Evolutionary conservation across 73 alveolate species (phyloP).

Genomic region (Urostyla sp.): DNA sequence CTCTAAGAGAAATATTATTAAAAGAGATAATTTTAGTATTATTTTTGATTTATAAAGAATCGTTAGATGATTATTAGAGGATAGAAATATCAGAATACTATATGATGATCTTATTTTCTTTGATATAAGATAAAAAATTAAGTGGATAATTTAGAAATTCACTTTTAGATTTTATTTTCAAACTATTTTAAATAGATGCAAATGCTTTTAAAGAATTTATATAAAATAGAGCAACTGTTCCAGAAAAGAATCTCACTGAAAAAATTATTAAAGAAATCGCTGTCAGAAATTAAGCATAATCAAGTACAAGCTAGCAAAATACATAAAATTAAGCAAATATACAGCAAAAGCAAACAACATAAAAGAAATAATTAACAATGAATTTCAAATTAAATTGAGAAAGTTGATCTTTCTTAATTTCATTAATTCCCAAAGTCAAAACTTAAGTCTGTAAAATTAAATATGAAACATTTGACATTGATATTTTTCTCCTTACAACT

Average conservation of each 20-base stretch:
- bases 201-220: constrained; percentile 5
- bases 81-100: not conserved
- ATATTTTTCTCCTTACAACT: not conserved
- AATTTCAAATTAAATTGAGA: constrained; percentile 40
- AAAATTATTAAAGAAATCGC: constrained; percentile 31
- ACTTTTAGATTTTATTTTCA: constrained; percentile 11
- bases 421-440: not conserved
- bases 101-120: constrained; percentile 25
- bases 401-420: not conserved
- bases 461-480: not conserved
- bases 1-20: too few relatives aligned
- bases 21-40: too few relatives aligned
- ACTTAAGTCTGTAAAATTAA: too few relatives aligned
- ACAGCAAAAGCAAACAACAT: not conserved
- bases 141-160: constrained; percentile 28
- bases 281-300: constrained; percentile 11
- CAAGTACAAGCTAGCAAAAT: not conserved
- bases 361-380: constrained; percentile 12
- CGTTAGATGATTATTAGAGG: too few relatives aligned
- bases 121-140: not conserved
- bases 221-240: not conserved
- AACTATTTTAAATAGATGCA: constrained; percentile 17
- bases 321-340: not conserved
- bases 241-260: constrained; percentile 13
- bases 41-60: too few relatives aligned